These are phyloP conservation scores for Kwoniella mangroviensis DNA, from an alignment of 768 basidiomycete genomes.

Conservation along the genomic window DNA sequence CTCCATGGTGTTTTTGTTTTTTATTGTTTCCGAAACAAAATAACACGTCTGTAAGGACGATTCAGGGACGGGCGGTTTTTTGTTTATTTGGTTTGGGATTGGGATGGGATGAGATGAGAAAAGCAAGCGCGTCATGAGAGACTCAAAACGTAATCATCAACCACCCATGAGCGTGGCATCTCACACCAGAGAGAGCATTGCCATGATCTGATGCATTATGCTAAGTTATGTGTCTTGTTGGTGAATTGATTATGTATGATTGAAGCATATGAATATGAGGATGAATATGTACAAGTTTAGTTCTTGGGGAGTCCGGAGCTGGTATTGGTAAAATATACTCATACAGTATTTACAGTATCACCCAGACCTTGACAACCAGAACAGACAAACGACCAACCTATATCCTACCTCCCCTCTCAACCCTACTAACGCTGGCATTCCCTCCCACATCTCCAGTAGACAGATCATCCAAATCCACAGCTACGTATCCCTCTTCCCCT, in stretches of 20 bases:
- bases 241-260: not conserved
- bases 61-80: constrained; percentile 7
- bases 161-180: not conserved
- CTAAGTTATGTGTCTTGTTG: not conserved
- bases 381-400: not conserved
- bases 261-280: not conserved
- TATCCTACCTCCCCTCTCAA: constrained; percentile 22
- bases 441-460: not conserved
- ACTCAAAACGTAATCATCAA: not conserved
- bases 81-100: not conserved
- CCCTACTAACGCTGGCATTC: not conserved
- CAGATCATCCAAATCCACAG: constrained; percentile 22
- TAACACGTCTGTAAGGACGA: constrained; percentile 6
- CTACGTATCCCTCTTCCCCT: constrained; percentile 20
- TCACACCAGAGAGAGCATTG: not conserved
- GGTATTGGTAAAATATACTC: no score
- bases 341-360: not conserved
- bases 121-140: constrained; percentile 6
- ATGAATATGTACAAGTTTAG: not conserved
- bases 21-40: constrained; percentile 15
- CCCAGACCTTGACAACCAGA: not conserved
- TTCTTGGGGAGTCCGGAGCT: no score
- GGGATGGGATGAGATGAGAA: not conserved
- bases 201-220: not conserved
- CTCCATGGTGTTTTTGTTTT: not conserved